phyloP scores from a whole-genome alignment of 2,329 filamentous ascomycete genomes.

The Pseudofabraea citricarpa region DNA sequence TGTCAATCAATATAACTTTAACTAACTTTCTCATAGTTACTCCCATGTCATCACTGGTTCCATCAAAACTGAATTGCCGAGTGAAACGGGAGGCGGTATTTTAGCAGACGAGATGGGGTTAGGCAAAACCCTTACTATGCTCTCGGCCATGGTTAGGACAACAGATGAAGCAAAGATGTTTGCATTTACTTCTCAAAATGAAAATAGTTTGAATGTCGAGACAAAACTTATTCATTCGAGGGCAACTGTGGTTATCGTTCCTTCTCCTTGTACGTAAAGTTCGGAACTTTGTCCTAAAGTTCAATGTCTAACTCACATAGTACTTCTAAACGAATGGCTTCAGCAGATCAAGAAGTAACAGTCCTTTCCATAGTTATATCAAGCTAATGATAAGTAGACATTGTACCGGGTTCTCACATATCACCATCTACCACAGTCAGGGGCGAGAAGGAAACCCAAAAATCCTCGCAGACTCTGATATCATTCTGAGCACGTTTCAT shows the following conservation, averaged over 20 bases:
- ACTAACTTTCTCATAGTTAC: slow-evolving; percentile 36
- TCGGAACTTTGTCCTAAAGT: not conserved
- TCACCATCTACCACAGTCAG: not conserved
- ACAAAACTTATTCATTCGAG: slow-evolving; percentile 17
- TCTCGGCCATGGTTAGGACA: slow-evolving; percentile 40
- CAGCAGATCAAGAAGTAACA: no score
- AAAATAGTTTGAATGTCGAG: not conserved
- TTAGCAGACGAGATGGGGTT: slow-evolving; percentile 54
- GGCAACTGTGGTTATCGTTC: slow-evolving; percentile 40
- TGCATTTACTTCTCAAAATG: slow-evolving; percentile 5
- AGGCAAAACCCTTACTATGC: slow-evolving; percentile 46
- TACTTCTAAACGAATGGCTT: not conserved
- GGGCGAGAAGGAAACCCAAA: not conserved
- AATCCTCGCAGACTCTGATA: not conserved
- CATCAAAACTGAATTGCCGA: slow-evolving; percentile 49
- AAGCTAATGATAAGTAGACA: no score
- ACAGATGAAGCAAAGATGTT: slow-evolving; percentile 26
- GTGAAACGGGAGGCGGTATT: slow-evolving; percentile 56
- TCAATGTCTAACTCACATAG: not conserved
- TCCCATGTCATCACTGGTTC: slow-evolving; percentile 78
- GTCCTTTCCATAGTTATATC: no score
- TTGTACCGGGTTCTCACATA: not conserved
- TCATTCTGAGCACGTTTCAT: not conserved
- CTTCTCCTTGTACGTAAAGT: slow-evolving; percentile 33
- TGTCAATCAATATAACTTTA: slow-evolving; percentile 32